Base-by-base conservation (phyloP, 129 eudicot species). In the Smallanthus sonchifolius region DNA sequence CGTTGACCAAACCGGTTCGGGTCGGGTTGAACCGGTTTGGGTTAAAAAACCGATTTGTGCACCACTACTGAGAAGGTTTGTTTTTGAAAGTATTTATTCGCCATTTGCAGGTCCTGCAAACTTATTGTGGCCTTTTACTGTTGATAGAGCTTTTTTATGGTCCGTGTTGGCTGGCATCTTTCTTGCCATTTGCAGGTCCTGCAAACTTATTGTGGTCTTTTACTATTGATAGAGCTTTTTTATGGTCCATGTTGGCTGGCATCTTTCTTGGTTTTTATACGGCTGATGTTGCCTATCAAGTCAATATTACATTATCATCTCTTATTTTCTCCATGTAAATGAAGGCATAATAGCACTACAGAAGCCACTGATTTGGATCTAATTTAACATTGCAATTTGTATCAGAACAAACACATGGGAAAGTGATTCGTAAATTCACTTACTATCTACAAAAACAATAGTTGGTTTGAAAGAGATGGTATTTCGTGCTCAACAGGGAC, bases 51-150 rank as follows among this genome's bases (percentile, higher is more conserved):
- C n/a, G n/a, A n/a, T n/a, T n/a, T n/a, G n/a, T n/a, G n/a, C n/a
- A n/a, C n/a, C n/a, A n/a, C n/a, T n/a, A n/a, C n/a, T 87, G 96
- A 17, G 98, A 93, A 74, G 98, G 98, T 48, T 96, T 96, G 15
- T 93, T 93, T 81, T 75, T 93, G 98, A 93, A 67, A 83, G 85
- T 47, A 87, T 90, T 70, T 93, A 96, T 80, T 96, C 90, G 44
- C 98, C 98, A 38, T 86, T 93, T 75, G 98, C 96, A 37, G 98
- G 95, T 55, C 89, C 90, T 56, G 98, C 98, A 6, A 93, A 90
- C 68, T 73, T 93, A 77, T 84, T 93, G 19, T 93, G 98, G 96
- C 98, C 98, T 19, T 84, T 90, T 81, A 95, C 95, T 75, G 98
- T 93, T 76, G 84, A 37, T 60, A 95, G 96, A 44, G 96, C 98